Evolutionary conservation across 805 yeast genomes (phyloP), one percentile per base, ranked within the genome.

Genomic region (Myxozyma udenii): DNA sequence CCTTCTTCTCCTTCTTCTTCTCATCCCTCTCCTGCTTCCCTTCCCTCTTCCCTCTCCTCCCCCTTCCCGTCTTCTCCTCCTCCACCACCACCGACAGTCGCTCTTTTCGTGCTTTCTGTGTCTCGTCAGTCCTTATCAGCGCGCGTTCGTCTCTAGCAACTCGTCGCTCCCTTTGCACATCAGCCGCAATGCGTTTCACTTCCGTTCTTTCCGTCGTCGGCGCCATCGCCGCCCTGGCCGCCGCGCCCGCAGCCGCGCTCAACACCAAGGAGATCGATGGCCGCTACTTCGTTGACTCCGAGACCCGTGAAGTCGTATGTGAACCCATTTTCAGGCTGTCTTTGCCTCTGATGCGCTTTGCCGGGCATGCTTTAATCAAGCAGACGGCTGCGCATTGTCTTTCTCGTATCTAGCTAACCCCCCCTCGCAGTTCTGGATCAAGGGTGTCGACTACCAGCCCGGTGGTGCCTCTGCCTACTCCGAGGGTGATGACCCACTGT

Each of bases 371-470:
- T 23, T 19, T 6, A 9, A 6, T 11, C 12, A 16, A 6, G 7
- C 11, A n/a, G 39, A 7, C n/a, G 44, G 7, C n/a, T 40, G 11
- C 12, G 7, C 32, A 7, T 28, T 7, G 32, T 12, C 32, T 28
- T 12, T 28, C 12, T 28, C 11, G 32, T 12, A 12, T 12, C 19
- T 18, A 35, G n/a, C 26, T 5, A 19, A 26, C 16, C 21, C 25
- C 19, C n/a, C 21, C 14, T 21, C 6, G 12, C 46, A 82, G 81
- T 90, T 91, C 64, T 83, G 76, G 61, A 76, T 90, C 33, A 83
- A 79, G 67, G 98, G 98, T 18, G 85, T 91, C 1, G 98, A 91
- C 67, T 90, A 90, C 65, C 97, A 91, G 64, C 97, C 97, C 0
- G 97, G 97, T 7, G 98, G 97, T 0, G 83, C 95, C 0, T 83